A percentile compares a stretch with the other conserved stretches of the same genome.
These are phyloP conservation scores for Smallanthus sonchifolius DNA, from an alignment of 129 eudicot genomes.

Conservation along the genomic window DNA sequence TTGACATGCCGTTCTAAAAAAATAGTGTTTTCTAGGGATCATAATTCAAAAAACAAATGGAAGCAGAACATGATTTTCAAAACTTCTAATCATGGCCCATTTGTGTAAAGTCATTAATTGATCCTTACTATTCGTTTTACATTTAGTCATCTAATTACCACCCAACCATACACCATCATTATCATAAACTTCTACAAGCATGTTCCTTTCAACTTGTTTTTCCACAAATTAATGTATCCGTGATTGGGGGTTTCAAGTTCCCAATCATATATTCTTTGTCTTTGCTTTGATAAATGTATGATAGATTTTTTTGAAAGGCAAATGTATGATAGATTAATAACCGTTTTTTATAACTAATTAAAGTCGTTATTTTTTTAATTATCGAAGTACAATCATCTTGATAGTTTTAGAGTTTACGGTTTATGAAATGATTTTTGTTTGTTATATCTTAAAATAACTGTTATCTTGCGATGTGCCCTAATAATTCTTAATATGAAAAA, in stretches of 20 bases:
- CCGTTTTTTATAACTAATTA: neutral
- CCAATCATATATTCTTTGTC: neutral
- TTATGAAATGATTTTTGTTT: too few relatives aligned
- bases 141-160: slow-evolving; percentile 17
- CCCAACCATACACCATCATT: slow-evolving; percentile 25
- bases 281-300: neutral
- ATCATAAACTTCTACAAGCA: neutral
- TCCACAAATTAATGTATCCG: neutral
- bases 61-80: slow-evolving; percentile 19
- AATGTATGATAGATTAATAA: neutral
- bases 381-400: neutral
- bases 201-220: neutral
- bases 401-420: neutral
- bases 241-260: neutral
- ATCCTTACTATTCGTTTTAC: slow-evolving; percentile 8
- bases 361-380: neutral
- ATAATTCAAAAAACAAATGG: slow-evolving; percentile 1
- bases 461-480: too few relatives aligned
- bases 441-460: too few relatives aligned
- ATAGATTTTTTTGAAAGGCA: too few relatives aligned
- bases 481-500: too few relatives aligned
- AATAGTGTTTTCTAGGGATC: slow-evolving; percentile 12
- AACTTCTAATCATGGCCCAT: slow-evolving; percentile 25
- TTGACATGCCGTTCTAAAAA: too few relatives aligned
- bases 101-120: slow-evolving; percentile 21